phyloP scores from a whole-genome alignment of 2,329 filamentous ascomycete species.

The Pseudogymnoascus sp. region DNA sequence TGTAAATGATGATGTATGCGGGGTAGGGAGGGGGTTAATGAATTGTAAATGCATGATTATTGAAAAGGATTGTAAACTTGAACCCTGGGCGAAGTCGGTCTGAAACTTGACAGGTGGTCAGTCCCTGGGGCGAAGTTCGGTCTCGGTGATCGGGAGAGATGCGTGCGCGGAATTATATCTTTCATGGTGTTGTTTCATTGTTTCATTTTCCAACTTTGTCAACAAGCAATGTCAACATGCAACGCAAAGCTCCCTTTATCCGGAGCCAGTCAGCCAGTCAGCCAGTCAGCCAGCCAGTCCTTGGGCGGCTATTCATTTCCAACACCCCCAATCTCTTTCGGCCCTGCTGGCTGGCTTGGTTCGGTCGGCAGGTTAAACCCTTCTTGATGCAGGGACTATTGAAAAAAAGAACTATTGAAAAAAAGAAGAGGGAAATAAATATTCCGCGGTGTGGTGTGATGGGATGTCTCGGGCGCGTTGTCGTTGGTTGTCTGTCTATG shows the following conservation, averaged over 20 bases:
- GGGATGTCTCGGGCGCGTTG: neutral
- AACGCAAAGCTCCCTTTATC: neutral
- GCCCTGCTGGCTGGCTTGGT: neutral
- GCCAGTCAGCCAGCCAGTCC: neutral
- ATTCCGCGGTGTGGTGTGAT: neutral
- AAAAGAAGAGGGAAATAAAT: neutral
- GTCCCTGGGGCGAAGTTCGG: neutral
- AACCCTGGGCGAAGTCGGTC: too few relatives aligned
- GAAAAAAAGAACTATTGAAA: neutral
- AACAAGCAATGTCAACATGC: neutral
- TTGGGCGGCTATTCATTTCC: neutral
- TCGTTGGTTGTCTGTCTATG: neutral
- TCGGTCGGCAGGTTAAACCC: neutral
- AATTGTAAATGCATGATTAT: neutral
- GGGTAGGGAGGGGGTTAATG: neutral
- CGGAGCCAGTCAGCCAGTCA: neutral
- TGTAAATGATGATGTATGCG: slow-evolving; percentile 1
- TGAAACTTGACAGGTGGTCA: neutral
- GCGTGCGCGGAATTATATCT: neutral
- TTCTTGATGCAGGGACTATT: neutral
- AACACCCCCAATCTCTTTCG: neutral
- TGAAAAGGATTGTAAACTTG: neutral
- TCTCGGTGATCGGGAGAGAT: neutral
- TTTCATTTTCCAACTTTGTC: neutral
- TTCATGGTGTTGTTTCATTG: too few relatives aligned